Percentiles rank a stretch among this genome's conserved stretches.
Evolutionary conservation across 176 grass and related monocot genomes (phyloP).

Genomic region (Phragmites australis): DNA sequence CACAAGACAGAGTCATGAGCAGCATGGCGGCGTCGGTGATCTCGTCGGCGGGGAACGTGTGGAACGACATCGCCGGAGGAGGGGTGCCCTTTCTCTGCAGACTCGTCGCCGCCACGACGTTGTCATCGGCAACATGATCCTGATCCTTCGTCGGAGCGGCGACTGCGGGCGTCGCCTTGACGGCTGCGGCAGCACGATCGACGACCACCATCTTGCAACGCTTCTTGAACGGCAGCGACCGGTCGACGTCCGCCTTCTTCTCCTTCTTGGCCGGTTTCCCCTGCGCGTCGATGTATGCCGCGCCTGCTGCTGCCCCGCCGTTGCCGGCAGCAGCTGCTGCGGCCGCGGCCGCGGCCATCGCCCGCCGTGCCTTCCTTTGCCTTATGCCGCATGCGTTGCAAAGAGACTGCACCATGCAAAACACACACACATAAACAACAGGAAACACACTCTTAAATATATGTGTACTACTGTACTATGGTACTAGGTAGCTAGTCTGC

Average conservation of each 20-base stretch:
- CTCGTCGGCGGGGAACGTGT: conserved; percentile 57
- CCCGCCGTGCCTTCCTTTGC: conserved; percentile 92
- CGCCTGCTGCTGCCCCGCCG: not conserved
- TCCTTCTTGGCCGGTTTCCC: conserved; percentile 59
- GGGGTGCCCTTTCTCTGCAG: conserved; percentile 37
- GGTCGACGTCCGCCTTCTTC: conserved; percentile 56
- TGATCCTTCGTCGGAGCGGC: conserved; percentile 30
- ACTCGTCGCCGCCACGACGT: not conserved
- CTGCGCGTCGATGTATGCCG: not conserved
- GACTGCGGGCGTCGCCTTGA: not conserved
- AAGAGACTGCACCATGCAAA: conserved; percentile 74
- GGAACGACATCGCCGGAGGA: not conserved
- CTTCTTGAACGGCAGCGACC: conserved; percentile 94
- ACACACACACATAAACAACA: not conserved
- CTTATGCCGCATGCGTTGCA: conserved; percentile 98
- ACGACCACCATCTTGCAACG: conserved; percentile 63
- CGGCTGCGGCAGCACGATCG: conserved; percentile 18
- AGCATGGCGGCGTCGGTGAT: conserved; percentile 82
- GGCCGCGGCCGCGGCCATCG: conserved; percentile 49
- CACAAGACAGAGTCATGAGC: conserved; percentile 90
- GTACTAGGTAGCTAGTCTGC: not conserved
- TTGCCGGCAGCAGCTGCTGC: conserved; percentile 12
- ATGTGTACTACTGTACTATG: not conserved
- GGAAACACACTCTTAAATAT: not conserved
- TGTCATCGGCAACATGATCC: conserved; percentile 18